Base-by-base conservation (phyloP, 306 rosid genomes). In the Ceratonia siliqua region DNA sequence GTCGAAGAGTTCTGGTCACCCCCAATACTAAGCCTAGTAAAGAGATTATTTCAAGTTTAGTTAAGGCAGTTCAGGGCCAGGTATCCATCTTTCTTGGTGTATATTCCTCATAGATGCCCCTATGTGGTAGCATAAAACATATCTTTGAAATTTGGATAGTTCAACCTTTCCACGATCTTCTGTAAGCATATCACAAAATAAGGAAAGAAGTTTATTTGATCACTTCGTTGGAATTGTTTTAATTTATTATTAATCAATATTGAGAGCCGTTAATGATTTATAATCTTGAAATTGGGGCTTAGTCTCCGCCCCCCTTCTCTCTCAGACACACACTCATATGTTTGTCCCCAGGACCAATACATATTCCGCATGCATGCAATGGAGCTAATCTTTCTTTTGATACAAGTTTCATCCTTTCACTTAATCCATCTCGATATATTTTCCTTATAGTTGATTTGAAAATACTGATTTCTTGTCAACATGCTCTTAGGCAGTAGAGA, bases 1-100 rank as follows among this genome's bases (percentile, higher is more conserved):
- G 91, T 74, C 84, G 81, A 73, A 88, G 84, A 81, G 97, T 92
- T 67, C 85, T 90, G 82, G 77, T 90, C 84, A 95, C 98, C 71
- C 89, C 92, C 70, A 92, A 81, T 74, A 86, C 90, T 49, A 92
- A 92, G 74, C 99, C 99, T 15, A 88, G 92, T 69, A 90, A 74
- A 82, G 99, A 87, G 76, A 84, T 79, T 22, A 75, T 95, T 66
- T 86, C 90, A 48, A 82, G 80, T 42, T 84, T 95, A 86, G 92
- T 88, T 14, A 89, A 74, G 76, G 91, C 94, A 43, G 96, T 95
- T 56, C 84, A 78, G 55, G 99, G 99, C 38, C 89, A 90, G 91
- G 99, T 92, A 79, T 61, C 69, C 56, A 55, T 45, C 71, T 81
- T 46, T 72, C 33, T 78, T n/a, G 22, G 1, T 46, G 61, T 57